These are phyloP conservation scores for Colletotrichum lini DNA, from an alignment of 2,329 filamentous ascomycete species.

Conservation along the genomic window DNA sequence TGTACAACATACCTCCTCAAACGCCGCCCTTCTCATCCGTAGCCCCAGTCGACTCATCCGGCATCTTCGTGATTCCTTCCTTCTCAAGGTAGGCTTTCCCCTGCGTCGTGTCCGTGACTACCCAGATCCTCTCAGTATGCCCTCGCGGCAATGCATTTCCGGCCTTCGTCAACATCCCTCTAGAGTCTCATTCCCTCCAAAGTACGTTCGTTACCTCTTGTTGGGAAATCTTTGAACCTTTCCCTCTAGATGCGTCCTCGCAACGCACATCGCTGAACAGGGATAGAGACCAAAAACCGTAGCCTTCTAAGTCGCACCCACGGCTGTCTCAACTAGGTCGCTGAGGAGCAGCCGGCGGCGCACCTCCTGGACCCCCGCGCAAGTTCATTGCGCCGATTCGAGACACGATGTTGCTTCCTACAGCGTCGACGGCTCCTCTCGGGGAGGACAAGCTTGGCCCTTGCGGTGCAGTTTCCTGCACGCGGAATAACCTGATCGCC, in stretches of 20 bases:
- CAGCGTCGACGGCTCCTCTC: constrained; percentile 91
- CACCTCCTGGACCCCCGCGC: constrained; percentile 59
- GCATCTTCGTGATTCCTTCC: neutral
- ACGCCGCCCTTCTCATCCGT: constrained; percentile 9
- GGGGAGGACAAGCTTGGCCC: constrained; percentile 88
- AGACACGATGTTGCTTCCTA: constrained; percentile 90
- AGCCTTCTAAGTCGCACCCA: too few species aligned
- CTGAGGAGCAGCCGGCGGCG: constrained; percentile 19
- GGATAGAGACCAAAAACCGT: neutral
- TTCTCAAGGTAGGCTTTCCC: neutral
- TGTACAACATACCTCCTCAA: constrained; percentile 6
- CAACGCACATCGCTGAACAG: neutral
- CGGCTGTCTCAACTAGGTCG: constrained; percentile 20
- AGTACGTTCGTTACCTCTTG: neutral
- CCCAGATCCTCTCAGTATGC: neutral
- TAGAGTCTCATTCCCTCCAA: neutral
- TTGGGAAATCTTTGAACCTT: neutral
- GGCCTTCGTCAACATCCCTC: neutral
- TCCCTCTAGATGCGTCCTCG: neutral
- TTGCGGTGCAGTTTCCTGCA: constrained; percentile 85
- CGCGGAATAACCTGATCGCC: constrained; percentile 87
- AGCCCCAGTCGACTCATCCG: neutral
- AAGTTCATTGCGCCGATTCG: constrained; percentile 88
- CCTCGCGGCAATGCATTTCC: neutral
- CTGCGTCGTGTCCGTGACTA: too few species aligned